A percentile compares a stretch with the other conserved stretches of the same genome.
These are phyloP conservation scores for Rosa hybrid DNA, from an alignment of 331 rosid species.

Conservation along the genomic window DNA sequence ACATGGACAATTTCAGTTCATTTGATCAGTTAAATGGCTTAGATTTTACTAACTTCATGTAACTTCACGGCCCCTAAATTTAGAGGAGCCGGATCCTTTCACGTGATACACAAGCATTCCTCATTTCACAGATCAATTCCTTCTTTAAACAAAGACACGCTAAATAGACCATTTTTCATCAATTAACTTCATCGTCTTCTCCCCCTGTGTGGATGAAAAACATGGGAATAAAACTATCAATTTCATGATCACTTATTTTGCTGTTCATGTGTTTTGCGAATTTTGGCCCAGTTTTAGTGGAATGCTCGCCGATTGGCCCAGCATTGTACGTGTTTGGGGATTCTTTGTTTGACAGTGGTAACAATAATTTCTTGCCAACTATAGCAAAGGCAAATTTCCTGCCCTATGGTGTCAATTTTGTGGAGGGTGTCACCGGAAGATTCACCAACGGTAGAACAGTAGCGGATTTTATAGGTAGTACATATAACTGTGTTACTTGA, in stretches of 20 bases:
- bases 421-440: conserved; percentile 50
- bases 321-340: conserved; percentile 59
- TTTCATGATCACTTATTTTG: not conserved
- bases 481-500: not conserved
- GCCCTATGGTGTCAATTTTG: conserved; percentile 50
- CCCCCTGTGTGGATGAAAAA: not conserved
- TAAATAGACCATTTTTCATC: too few species aligned
- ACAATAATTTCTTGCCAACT: conserved; percentile 54
- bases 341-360: conserved; percentile 52
- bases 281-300: not conserved
- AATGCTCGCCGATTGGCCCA: conserved; percentile 33
- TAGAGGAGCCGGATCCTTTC: too few species aligned
- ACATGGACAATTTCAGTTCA: too few species aligned
- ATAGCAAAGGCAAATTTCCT: conserved; percentile 44
- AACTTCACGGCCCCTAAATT: too few species aligned
- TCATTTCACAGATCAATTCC: not conserved
- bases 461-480: conserved; percentile 49
- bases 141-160: not conserved
- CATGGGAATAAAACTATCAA: not conserved
- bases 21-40: too few species aligned
- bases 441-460: conserved; percentile 60
- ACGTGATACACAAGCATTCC: not conserved
- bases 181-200: not conserved
- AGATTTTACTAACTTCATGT: too few species aligned
- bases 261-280: not conserved